Evolutionary conservation across 1,284 basidiomycete species (phyloP).

Genomic region (Ceratobasidium sp.): DNA sequence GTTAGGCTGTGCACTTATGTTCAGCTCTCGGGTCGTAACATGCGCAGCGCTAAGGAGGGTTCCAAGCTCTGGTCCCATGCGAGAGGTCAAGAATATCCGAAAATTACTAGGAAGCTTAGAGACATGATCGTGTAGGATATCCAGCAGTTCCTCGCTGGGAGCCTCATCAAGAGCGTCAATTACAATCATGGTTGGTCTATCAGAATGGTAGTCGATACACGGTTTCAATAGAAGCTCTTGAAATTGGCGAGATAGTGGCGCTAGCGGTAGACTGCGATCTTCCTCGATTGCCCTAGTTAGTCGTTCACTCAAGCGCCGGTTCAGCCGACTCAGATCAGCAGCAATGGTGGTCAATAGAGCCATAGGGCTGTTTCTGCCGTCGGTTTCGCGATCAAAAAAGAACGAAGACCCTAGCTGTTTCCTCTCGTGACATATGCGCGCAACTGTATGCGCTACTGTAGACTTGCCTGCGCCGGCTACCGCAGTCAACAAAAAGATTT

Average conservation of each 20-base stretch:
- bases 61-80: not conserved
- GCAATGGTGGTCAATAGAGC: not conserved
- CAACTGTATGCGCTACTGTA: conserved; percentile 13
- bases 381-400: no score
- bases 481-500: conserved; percentile 8
- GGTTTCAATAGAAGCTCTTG: not conserved
- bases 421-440: conserved; percentile 26
- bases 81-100: not conserved
- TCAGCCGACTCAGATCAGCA: not conserved
- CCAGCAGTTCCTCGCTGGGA: not conserved
- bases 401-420: conserved; percentile 12
- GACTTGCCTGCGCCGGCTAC: conserved; percentile 48
- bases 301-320: no score
- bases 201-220: not conserved
- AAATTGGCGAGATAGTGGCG: not conserved
- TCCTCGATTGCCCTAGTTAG: not conserved
- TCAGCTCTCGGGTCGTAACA: not conserved
- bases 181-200: not conserved
- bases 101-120: not conserved
- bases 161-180: conserved; percentile 7
- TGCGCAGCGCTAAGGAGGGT: not conserved
- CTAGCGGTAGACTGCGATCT: not conserved
- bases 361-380: not conserved
- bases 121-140: not conserved
- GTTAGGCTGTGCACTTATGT: not conserved